Evolutionary conservation across 2,329 filamentous ascomycete genomes (phyloP), one percentile per base, ranked within the genome.

Genomic region (Nectriaceae sp.): DNA sequence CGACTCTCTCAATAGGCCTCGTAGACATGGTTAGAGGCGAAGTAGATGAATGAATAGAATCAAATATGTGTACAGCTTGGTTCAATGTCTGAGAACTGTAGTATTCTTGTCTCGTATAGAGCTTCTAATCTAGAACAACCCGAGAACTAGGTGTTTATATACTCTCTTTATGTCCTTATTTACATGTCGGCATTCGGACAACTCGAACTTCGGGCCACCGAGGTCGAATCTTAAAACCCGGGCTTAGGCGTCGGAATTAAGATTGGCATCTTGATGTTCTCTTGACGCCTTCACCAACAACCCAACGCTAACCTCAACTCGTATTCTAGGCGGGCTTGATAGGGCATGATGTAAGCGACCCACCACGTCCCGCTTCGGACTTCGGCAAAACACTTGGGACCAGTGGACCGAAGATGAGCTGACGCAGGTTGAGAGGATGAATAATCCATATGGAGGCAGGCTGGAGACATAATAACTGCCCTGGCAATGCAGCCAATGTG

Each of bases 1-100:
- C 70, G 0, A 75, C 59, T 18, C 41, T 71, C 16, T 39, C 16
- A 8, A 39, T 18, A 21, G 16, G 33, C 8, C 26, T 15, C 16
- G 33, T 11, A 37, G 33, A 18, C 33, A 37, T 37, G 10, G 11
- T 37, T 10, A 18, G 6, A 37, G 10, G 10, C 6, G 10, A 16
- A 37, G 33, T 11, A 6, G 16, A 37, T 11, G 33, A 16, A 6
- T 37, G 6, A 11, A 18, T 11, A 31, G 26, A 15, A 31, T 31
- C 26, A 15, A 15, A 15, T 31, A 15, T 31, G 26, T 31, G 8
- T 31, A 15, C 26, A 31, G 26, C 15, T 31, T 15, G 15, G 15
- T 31, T 15, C 8, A 15, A 31, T 31, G 26, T 10, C 15, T 8
- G 15, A 10, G 26, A 15, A 31, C 26, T 10, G 8, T 31, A 15